A percentile compares a stretch with the other conserved stretches of the same genome.
phyloP scores from a whole-genome alignment of 78 protist genomes.

The Pigoraptor vietnamica region DNA sequence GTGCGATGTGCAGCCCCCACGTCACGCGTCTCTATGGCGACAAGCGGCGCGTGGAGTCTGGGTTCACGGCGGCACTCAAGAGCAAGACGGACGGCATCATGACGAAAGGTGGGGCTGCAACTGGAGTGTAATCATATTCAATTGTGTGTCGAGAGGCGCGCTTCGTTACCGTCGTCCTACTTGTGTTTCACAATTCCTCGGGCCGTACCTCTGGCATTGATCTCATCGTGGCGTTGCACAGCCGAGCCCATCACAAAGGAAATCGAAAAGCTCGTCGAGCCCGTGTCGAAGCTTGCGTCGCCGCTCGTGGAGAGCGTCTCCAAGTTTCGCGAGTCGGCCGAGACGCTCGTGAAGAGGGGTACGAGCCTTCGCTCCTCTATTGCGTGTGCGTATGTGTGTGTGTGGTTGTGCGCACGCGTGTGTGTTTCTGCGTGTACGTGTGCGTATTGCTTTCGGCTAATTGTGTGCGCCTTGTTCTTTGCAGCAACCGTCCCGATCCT shows the following conservation, averaged over 20 bases:
- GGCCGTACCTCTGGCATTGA: not conserved
- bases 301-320: not conserved
- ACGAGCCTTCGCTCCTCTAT: not conserved
- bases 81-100: not conserved
- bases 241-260: not conserved
- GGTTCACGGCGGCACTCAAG: slow-evolving; percentile 42
- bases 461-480: too few species aligned
- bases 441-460: too few species aligned
- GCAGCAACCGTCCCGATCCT: too few species aligned
- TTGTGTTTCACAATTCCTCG: not conserved
- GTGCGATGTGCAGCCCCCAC: slow-evolving; percentile 25
- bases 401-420: not conserved
- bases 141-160: too few species aligned
- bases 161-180: too few species aligned
- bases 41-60: slow-evolving; percentile 39
- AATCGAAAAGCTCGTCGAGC: not conserved
- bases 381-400: too few species aligned
- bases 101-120: not conserved
- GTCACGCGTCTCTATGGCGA: slow-evolving; percentile 58
- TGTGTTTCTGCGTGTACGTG: too few species aligned
- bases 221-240: not conserved
- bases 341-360: not conserved
- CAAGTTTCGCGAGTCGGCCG: not conserved
- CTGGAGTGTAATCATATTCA: not conserved
- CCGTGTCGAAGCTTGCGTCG: not conserved